Base-by-base conservation (phyloP, 2,329 filamentous ascomycete genomes). In the Scedosporium boydii region DNA sequence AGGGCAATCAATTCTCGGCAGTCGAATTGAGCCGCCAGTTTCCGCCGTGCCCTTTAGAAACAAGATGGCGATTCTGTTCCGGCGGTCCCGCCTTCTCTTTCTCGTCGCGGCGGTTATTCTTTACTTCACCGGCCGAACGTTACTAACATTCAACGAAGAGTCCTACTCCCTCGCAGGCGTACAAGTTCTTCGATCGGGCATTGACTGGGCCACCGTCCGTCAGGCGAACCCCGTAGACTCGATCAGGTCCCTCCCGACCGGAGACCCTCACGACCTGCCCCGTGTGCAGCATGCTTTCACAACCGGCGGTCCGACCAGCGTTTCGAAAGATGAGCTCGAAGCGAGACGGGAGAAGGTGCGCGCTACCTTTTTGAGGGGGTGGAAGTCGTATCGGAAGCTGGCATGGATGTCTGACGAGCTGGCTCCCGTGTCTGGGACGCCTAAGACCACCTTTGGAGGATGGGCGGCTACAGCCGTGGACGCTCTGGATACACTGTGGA, bases 401-500 rank as follows among this genome's bases (percentile, higher is more conserved):
- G 82, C 82, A 1, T 84, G 81, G 81, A 69, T 78, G 57, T 72
- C 76, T 16, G 82, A 85, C 64, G 82, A 84, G 69, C 69, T 84
- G 7, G 69, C 71, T 27, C 82, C 82, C 10, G 72, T 84, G 2
- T 75, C 75, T 18, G 80, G 80, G 48, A 68, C 69, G n/a, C 74
- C 69, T 18, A 80, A 76, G 63, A 77, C 81, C 62, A 71, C 73
- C 0, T 83, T 83, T 66, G 80, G 81, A 9, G 79, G 80, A 26
- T 85, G 82, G 78, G 83, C 77, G 0, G 84, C 83, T 2, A 86
- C 84, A 0, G 70, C 87, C 59, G 79, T 87, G 26, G 85, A 88
- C 68, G 73, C 79, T 0, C 75, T 87, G 59, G 84, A 87, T 64
- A 85, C 84, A 0, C 77, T 87, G 2, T 82, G 79, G 76, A 86